Evolutionary conservation across 345 rosid genomes (phyloP), one percentile per base, ranked within the genome.

Genomic region (Melaleuca alternifolia): DNA sequence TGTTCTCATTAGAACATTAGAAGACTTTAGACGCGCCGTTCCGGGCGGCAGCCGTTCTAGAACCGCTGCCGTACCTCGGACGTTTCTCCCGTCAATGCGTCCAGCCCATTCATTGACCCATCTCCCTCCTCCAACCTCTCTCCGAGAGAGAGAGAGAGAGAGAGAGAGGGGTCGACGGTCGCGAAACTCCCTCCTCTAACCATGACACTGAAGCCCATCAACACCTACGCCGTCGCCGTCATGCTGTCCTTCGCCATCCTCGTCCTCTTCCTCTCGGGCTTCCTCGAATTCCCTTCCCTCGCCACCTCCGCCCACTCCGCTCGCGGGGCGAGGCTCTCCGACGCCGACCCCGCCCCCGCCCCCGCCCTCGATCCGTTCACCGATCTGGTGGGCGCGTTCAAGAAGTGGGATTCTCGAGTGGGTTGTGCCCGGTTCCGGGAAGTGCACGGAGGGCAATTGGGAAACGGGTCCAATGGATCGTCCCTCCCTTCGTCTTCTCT

Each of bases 321-420:
- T 46, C 37, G 13, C 79, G 48, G 79, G 13, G 12, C 79, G 79
- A 10, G 48, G 48, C 12, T 85, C 82, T 50, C 82, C 18, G 82
- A 86, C 56, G 33, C 77, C 79, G 86, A 86, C 16, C 37, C 85
- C 3, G 84, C 92, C 51, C 23, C 87, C 48, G 51, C 82, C 54
- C 41, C 89, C 26, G 46, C 30, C 12, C 87, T 91, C 23, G 92
- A 94, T 46, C 95, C 98, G 0, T 97, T 97, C 86, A 88, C 91
- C 51, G 93, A 97, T 51, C 75, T 97, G 82, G 56, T 93, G 10
- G 15, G 65, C 10, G 95, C 94, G 84, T 97, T 89, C 91, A 71
- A 24, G 89, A 92, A 89, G 85, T 97, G 99, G 99, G 99, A 96
- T 82, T 92, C 96, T 26, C 89, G 85, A 76, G 94, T 97, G 88